Base-by-base conservation (phyloP, 2,329 filamentous ascomycete species). In the Cordyceps tenuipes region DNA sequence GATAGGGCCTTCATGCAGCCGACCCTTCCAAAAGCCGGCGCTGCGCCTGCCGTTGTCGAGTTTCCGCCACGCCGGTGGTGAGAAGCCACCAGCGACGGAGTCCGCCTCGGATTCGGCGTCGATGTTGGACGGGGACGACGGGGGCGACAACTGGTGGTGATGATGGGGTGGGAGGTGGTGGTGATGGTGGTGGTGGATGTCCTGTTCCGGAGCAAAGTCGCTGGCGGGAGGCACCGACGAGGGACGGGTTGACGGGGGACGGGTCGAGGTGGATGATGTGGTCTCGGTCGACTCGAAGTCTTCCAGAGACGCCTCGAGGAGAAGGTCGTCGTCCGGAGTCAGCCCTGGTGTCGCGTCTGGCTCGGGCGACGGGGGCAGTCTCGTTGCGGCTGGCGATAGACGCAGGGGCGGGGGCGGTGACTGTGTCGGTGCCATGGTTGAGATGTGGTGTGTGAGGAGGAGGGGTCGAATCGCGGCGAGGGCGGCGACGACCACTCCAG, bases 1-100 rank as follows among this genome's bases (percentile, higher is more conserved):
- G 10, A n/a, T 9, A 31, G 82, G 74, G 10, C 78, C 73, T 66
- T 85, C 81, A 67, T 84, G 80, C 12, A 34, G 31, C 62, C 69
- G 69, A n/a, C 68, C 66, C 66, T 81, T 80, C 80, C 87, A 86
- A 69, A 86, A 84, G 64, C 81, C 81, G 67, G 76, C 81, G 70
- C 77, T 82, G 68, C 79, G 77, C 65, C 78, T 77, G 66, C 81
- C 82, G 77, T 83, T 84, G 75, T 76, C 79, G 72, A 84, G 80
- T 65, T 81, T 80, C 68, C 80, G 77, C 82, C 82, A 85, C 52
- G 82, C 82, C 64, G 82, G 82, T 60, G 82, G 82, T 68, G 79
- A 83, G 75, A 81, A 85, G 63, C 81, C 81, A 77, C 80, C 80
- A 62, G 50, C 56, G 67, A 64, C 76, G 69, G 81, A 84, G 68